Evolutionary conservation across 495 filamentous ascomycete species (phyloP), one percentile per base, ranked within the genome.

Genomic region (Amniculicola lignicola): DNA sequence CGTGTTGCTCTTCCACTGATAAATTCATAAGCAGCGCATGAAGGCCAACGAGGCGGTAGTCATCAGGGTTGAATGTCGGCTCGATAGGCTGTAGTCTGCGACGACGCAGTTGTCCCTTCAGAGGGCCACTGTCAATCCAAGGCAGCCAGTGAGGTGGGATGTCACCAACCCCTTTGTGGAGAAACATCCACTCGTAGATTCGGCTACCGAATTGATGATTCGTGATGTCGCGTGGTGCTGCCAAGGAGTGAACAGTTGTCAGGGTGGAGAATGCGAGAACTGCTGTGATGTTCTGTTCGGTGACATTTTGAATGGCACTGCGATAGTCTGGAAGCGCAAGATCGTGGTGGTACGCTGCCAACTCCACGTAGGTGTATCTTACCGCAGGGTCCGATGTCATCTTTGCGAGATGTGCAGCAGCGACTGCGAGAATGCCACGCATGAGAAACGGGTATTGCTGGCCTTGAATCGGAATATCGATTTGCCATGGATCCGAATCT

Each of bases 271-370:
- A 57, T 25, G 54, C 44, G 5, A 57, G 35, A 15, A 57, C 15
- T 4, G 54, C 54, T 22, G 33, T 16, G 5, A 49, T 21, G 22
- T 51, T 57, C 10, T 57, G 16, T 18, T 57, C 46, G 3, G 36
- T 42, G 15, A 59, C 47, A 25, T 52, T 31, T 18, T n/a, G 28
- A 15, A 52, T 43, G 7, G 55, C 47, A 7, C 9, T 18, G 27
- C 47, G 46, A 25, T 59, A 59, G 7, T 59, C 47, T 15, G 55
- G 55, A 2, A 59, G 23, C 12, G 55, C 55, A 11, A 59, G 38
- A 24, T 59, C 47, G 25, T 59, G 55, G 24, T 59, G 55, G 28
- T 51, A 46, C 7, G 48, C 46, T 3, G 55, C 55, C 11, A 59
- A 15, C 9, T 46, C 25, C 1, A 52, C 11, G 48, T 47, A 59